Percentiles rank a stretch among this genome's conserved stretches.
Evolutionary conservation across 768 basidiomycete species (phyloP).

Genomic region (Mycena alexandri): DNA sequence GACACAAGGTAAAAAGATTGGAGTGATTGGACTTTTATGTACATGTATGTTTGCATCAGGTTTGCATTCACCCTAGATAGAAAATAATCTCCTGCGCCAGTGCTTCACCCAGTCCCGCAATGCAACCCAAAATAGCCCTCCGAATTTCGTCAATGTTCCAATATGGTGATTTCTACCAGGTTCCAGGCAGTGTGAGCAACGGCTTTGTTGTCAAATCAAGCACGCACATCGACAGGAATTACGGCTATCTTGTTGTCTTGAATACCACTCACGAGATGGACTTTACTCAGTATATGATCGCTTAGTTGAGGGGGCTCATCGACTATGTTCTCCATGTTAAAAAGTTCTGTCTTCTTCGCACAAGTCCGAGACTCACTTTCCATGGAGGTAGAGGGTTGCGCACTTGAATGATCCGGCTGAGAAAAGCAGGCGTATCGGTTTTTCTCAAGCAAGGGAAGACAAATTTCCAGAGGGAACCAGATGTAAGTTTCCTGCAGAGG

Average conservation of each 20-base stretch:
- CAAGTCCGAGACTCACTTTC: constrained; percentile 18
- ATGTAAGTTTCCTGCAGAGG: constrained; percentile 75
- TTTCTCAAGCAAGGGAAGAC: constrained; percentile 71
- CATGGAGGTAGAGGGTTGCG: constrained; percentile 42
- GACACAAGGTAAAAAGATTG: no score
- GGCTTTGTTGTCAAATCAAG: not conserved
- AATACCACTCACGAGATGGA: constrained; percentile 39
- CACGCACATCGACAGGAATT: constrained; percentile 31
- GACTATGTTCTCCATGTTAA: constrained; percentile 2
- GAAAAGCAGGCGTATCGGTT: constrained; percentile 80
- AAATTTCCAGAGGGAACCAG: constrained; percentile 78
- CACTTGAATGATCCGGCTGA: constrained; percentile 67
- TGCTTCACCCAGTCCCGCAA: constrained; percentile 58
- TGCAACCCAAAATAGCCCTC: constrained; percentile 54
- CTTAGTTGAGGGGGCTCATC: not conserved
- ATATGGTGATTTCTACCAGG: constrained; percentile 37
- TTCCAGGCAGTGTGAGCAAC: no score
- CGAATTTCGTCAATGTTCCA: constrained; percentile 49
- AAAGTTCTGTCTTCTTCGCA: not conserved
- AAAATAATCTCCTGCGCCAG: constrained; percentile 53
- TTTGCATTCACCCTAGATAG: constrained; percentile 17
- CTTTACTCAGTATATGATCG: constrained; percentile 23
- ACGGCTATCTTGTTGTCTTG: constrained; percentile 24
- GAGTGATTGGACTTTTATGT: no score
- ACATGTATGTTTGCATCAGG: no score